These are phyloP conservation scores for Gossypium thurberi DNA, from an alignment of 345 rosid genomes.

Conservation along the genomic window DNA sequence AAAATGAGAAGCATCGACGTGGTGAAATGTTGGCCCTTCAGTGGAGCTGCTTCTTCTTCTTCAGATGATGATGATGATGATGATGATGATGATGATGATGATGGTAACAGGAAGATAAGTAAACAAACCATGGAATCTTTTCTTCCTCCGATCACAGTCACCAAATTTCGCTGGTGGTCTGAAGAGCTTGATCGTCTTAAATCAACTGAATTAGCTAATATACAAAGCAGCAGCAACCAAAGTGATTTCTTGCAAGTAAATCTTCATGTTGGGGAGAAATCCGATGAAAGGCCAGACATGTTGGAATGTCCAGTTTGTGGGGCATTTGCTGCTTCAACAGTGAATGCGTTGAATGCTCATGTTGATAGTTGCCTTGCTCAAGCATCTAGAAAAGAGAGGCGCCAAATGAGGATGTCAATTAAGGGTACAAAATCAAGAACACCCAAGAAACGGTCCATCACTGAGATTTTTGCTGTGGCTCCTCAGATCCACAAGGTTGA, in stretches of 20 bases:
- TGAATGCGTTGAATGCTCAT: constrained; percentile 20
- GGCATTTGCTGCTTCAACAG: constrained; percentile 18
- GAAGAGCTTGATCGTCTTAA: constrained; percentile 42
- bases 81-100: background rate
- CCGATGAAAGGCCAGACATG: constrained; percentile 17
- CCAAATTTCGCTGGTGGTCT: constrained; percentile 69
- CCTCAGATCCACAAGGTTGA: constrained; percentile 29
- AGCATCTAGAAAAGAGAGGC: constrained; percentile 17
- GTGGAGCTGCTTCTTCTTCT: constrained; percentile 13
- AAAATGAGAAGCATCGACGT: constrained; percentile 39
- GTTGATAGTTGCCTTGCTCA: constrained; percentile 24
- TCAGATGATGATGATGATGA: background rate
- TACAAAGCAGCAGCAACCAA: background rate
- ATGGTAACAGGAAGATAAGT: constrained; percentile 6
- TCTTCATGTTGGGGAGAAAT: constrained; percentile 2
- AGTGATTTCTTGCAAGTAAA: background rate
- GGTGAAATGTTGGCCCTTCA: constrained; percentile 60
- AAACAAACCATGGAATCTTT: constrained; percentile 23
- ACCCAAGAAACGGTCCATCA: constrained; percentile 49
- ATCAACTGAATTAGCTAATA: constrained; percentile 4
- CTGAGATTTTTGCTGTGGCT: constrained; percentile 42
- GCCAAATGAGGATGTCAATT: constrained; percentile 13
- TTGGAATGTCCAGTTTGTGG: constrained; percentile 21
- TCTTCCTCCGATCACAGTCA: constrained; percentile 50
- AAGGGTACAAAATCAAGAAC: constrained; percentile 30